Conservation (phyloP, 306 rosid species). For the Oxytropis ochrocephala region DNA sequence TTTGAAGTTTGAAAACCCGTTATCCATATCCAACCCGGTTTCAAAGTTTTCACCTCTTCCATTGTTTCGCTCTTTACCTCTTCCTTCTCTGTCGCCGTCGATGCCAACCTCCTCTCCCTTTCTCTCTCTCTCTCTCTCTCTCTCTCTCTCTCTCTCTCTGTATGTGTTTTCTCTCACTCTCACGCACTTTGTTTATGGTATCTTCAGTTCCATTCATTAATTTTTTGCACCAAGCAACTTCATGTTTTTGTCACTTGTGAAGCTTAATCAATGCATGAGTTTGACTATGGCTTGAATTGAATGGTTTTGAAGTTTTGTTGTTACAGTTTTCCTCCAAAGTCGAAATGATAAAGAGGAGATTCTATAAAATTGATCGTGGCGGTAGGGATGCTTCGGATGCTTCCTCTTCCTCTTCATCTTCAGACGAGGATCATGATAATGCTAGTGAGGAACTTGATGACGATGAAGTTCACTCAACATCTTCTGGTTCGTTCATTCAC, state of each 20-base stretch:
- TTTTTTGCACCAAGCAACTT: background rate
- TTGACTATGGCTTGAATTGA: background rate
- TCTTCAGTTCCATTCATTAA: background rate
- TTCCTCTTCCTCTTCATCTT: slow-evolving; percentile 59
- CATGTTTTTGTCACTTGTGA: background rate
- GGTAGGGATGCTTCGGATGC: slow-evolving; percentile 52
- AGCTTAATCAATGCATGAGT: background rate
- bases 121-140: too few species aligned
- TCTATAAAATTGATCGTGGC: slow-evolving; percentile 63
- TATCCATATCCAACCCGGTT: background rate
- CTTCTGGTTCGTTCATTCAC: slow-evolving; percentile 52
- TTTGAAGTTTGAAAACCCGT: background rate
- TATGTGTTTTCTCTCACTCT: background rate
- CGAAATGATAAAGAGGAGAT: slow-evolving; percentile 78
- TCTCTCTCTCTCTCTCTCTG: background rate
- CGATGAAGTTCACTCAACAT: slow-evolving; percentile 42
- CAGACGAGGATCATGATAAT: slow-evolving; percentile 37
- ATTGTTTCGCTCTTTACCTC: background rate
- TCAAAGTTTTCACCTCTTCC: background rate
- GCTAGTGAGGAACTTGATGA: slow-evolving; percentile 5
- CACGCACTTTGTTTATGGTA: background rate
- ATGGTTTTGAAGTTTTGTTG: background rate
- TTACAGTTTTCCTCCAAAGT: background rate
- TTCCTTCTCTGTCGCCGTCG: too few species aligned
- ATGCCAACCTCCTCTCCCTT: background rate